Percentiles rank a stretch among this genome's conserved stretches.
phyloP scores from a whole-genome alignment of 73 alveolate genomes.

The Tetrahymena malaccensis region DNA sequence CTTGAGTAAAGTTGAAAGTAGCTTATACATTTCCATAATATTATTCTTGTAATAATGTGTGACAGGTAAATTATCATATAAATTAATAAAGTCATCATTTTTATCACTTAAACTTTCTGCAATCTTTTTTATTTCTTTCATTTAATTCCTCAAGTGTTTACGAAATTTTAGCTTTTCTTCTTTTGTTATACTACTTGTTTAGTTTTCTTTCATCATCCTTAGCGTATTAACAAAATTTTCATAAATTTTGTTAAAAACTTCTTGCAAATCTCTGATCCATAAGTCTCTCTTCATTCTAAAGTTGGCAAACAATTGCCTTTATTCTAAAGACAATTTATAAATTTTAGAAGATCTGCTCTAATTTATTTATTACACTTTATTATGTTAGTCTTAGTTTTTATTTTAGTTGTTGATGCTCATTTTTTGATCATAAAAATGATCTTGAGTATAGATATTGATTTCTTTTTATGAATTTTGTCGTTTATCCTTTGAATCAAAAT shows the following conservation, averaged over 20 bases:
- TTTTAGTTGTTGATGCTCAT: background rate
- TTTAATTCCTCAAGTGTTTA: background rate
- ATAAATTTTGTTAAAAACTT: background rate
- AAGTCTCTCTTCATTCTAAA: background rate
- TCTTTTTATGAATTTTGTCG: background rate
- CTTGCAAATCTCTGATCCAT: background rate
- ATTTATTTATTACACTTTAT: background rate
- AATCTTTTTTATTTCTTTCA: background rate
- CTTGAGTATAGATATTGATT: background rate
- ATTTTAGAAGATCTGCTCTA: background rate
- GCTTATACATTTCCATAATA: background rate
- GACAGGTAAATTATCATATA: background rate
- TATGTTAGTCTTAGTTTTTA: background rate
- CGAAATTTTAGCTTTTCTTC: background rate
- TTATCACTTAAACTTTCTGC: background rate
- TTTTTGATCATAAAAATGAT: background rate
- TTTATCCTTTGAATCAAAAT: background rate
- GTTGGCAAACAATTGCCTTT: background rate
- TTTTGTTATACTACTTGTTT: background rate
- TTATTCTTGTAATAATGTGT: background rate
- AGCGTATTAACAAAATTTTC: background rate
- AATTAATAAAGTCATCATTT: background rate
- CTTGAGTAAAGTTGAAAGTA: background rate
- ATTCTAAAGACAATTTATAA: background rate
- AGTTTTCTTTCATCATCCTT: background rate